Percentiles rank a stretch among this genome's conserved stretches.
These are phyloP conservation scores for Debaryomycetaceae sp. DNA, from an alignment of 1,139 yeast genomes.

Conservation along the genomic window DNA sequence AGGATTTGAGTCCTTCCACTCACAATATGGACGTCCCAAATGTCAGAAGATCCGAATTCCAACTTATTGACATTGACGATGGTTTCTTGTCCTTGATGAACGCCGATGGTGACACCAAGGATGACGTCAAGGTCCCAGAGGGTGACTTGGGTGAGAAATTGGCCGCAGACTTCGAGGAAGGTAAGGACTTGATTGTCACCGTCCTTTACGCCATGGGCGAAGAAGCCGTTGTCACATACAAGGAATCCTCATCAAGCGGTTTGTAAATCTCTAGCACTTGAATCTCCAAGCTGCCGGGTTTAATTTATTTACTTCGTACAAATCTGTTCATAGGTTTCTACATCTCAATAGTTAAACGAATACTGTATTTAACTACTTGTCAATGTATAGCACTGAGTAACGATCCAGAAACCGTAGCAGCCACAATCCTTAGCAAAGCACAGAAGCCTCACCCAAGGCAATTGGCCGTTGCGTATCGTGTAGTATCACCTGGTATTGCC, in stretches of 20 bases:
- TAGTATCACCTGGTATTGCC: too few relatives aligned
- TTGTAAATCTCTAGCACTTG: too few relatives aligned
- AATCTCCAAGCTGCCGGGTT: not conserved
- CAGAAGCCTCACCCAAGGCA: too few relatives aligned
- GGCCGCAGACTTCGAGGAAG: conserved; percentile 92
- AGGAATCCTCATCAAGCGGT: conserved; percentile 75
- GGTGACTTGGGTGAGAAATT: conserved; percentile 94
- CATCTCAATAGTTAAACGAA: not conserved
- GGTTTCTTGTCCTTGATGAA: conserved; percentile 97
- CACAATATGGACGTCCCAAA: conserved; percentile 99
- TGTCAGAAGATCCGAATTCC: conserved; percentile 92
- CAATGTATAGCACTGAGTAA: too few relatives aligned
- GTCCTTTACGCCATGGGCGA: conserved; percentile 98
- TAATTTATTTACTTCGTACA: not conserved
- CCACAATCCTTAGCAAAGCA: too few relatives aligned
- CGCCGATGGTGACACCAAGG: conserved; percentile 97
- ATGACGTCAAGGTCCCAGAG: conserved; percentile 97
- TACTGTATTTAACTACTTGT: not conserved
- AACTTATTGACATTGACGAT: conserved; percentile 96
- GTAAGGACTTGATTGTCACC: conserved; percentile 95
- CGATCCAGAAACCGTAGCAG: too few relatives aligned
- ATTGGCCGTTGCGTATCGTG: too few relatives aligned
- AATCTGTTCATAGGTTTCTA: not conserved
- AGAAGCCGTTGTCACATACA: conserved; percentile 97
- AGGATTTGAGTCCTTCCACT: conserved; percentile 99